Evolutionary conservation across 306 rosid genomes (phyloP).

Genomic region (Delonix regia): DNA sequence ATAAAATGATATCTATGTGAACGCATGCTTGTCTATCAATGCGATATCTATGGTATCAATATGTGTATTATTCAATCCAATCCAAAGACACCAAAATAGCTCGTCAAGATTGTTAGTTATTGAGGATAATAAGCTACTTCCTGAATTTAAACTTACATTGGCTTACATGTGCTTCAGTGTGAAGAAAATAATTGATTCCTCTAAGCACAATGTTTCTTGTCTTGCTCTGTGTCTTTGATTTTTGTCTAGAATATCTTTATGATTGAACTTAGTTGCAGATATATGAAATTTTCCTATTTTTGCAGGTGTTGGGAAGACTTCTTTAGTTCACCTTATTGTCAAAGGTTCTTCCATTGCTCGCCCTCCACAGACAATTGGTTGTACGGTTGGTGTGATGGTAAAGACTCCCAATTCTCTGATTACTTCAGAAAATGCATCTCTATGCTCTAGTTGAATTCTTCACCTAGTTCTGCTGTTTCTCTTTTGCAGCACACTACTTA

Average conservation of each 20-base stretch:
- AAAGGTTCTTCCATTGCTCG: constrained; percentile 76
- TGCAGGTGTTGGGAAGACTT: constrained; percentile 94
- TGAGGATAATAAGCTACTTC: constrained; percentile 11
- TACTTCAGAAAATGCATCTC: constrained; percentile 9
- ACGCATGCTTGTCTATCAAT: neutral
- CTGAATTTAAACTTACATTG: constrained; percentile 18
- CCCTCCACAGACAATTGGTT: constrained; percentile 90
- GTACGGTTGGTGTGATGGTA: constrained; percentile 91
- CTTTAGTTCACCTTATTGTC: constrained; percentile 85
- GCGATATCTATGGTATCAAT: constrained; percentile 1
- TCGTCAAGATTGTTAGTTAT: constrained; percentile 3
- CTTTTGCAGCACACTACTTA: constrained; percentile 66
- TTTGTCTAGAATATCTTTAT: neutral
- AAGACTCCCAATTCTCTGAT: constrained; percentile 15
- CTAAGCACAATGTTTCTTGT: constrained; percentile 24
- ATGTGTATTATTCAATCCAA: neutral
- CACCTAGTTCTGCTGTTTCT: constrained; percentile 33
- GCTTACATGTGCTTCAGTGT: constrained; percentile 23
- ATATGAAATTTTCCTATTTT: constrained; percentile 20
- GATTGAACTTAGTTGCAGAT: constrained; percentile 22
- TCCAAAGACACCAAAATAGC: constrained; percentile 22
- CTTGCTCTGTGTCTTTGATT: neutral
- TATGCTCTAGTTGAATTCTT: constrained; percentile 29
- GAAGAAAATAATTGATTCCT: constrained; percentile 10
- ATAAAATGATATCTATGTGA: constrained; percentile 5